Conservation (phyloP, 2,329 filamentous ascomycete genomes). For the Beauveria caledonica region DNA sequence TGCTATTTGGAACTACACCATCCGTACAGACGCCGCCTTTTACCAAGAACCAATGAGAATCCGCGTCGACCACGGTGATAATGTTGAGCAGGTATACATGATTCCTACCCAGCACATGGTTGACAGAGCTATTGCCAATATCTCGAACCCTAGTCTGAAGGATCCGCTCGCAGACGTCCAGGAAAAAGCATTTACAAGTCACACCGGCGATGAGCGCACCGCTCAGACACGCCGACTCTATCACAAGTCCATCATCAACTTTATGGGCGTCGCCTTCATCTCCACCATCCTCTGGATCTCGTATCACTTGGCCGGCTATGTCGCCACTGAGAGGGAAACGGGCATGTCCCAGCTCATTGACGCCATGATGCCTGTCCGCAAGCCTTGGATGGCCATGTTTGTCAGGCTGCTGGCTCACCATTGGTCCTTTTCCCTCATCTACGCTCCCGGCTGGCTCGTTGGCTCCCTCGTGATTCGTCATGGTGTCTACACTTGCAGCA, state of each 20-base stretch:
- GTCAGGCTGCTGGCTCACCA: slow-evolving; percentile 74
- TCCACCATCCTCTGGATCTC: slow-evolving; percentile 72
- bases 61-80: slow-evolving; percentile 53
- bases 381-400: slow-evolving; percentile 67
- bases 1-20: slow-evolving; percentile 76
- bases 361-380: slow-evolving; percentile 76
- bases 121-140: slow-evolving; percentile 59
- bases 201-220: slow-evolving; percentile 59
- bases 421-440: slow-evolving; percentile 70
- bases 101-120: slow-evolving; percentile 74
- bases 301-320: slow-evolving; percentile 80
- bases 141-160: slow-evolving; percentile 36
- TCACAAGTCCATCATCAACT: slow-evolving; percentile 63
- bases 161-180: slow-evolving; percentile 31
- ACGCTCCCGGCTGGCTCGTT: slow-evolving; percentile 75
- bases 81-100: slow-evolving; percentile 69
- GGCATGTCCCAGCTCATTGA: slow-evolving; percentile 86
- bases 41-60: slow-evolving; percentile 48
- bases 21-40: slow-evolving; percentile 67
- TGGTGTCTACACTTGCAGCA: slow-evolving; percentile 59
- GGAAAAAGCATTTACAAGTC: slow-evolving; percentile 69
- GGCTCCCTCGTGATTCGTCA: slow-evolving; percentile 56
- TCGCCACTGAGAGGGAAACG: slow-evolving; percentile 76
- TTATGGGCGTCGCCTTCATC: slow-evolving; percentile 71
- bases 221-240: slow-evolving; percentile 60